Evolutionary conservation across 116 monocot species (phyloP).

Genomic region (Cymodocea nodosa): DNA sequence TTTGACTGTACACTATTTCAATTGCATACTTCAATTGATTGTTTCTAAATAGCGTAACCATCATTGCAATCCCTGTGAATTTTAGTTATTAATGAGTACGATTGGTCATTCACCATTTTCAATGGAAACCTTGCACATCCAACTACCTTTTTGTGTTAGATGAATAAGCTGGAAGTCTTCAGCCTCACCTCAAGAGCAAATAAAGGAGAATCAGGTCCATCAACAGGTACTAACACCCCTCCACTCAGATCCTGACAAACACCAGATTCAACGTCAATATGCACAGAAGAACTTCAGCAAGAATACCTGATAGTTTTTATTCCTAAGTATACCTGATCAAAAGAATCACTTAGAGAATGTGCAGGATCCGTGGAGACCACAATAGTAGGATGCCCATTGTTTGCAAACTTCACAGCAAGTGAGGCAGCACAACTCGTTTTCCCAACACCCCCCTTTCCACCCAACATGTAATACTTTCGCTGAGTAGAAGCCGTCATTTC

Average conservation of each 20-base stretch:
- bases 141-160: too few species aligned
- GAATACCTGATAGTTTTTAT: too few species aligned
- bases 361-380: conserved; percentile 98
- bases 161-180: neutral
- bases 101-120: too few species aligned
- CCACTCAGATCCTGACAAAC: conserved; percentile 72
- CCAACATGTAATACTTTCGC: conserved; percentile 94
- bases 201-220: conserved; percentile 70
- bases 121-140: too few species aligned
- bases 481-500: conserved; percentile 69
- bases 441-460: conserved; percentile 97
- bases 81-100: too few species aligned
- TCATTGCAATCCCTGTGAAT: too few species aligned
- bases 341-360: conserved; percentile 98
- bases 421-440: conserved; percentile 98
- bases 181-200: conserved; percentile 78
- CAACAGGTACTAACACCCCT: conserved; percentile 76
- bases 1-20: too few species aligned
- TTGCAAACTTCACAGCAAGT: conserved; percentile 96
- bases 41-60: too few species aligned
- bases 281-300: neutral
- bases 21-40: too few species aligned
- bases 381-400: conserved; percentile 93
- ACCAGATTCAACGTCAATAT: neutral
- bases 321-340: conserved; percentile 52